These are phyloP conservation scores for Acrasis kona DNA, from an alignment of 78 protist species.

Conservation along the genomic window DNA sequence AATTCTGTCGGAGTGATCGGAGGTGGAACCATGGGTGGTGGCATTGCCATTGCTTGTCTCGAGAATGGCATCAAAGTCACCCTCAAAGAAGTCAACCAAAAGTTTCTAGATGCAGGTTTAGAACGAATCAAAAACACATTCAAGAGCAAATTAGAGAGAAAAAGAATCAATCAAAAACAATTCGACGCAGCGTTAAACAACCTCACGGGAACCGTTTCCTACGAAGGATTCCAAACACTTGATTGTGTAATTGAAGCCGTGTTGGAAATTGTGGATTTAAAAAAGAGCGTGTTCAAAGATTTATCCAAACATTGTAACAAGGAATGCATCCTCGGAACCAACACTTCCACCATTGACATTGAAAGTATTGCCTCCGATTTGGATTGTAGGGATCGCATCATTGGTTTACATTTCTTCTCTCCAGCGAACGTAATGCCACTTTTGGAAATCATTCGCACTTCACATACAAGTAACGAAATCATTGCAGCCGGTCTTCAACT, in stretches of 20 bases:
- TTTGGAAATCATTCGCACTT: slow-evolving; percentile 30
- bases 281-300: slow-evolving; percentile 34
- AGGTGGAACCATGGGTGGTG: slow-evolving; percentile 25
- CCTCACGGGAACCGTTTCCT: background rate
- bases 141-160: background rate
- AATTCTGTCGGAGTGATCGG: slow-evolving; percentile 20
- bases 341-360: slow-evolving; percentile 45
- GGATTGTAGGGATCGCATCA: slow-evolving; percentile 8
- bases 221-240: background rate
- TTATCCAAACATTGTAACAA: slow-evolving; percentile 29
- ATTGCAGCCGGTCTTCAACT: slow-evolving; percentile 16
- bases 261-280: slow-evolving; percentile 37
- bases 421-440: slow-evolving; percentile 68
- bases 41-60: slow-evolving; percentile 9
- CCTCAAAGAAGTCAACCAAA: slow-evolving; percentile 5
- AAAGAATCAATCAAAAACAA: background rate
- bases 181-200: background rate
- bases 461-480: background rate
- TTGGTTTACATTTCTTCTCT: slow-evolving; percentile 57
- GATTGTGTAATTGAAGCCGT: slow-evolving; percentile 55
- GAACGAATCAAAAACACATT: background rate
- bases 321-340: slow-evolving; percentile 32
- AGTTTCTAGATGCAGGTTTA: slow-evolving; percentile 4
- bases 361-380: slow-evolving; percentile 22
- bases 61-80: background rate